phyloP scores from a whole-genome alignment of 768 basidiomycete genomes.

The Amyloporia xantha region DNA sequence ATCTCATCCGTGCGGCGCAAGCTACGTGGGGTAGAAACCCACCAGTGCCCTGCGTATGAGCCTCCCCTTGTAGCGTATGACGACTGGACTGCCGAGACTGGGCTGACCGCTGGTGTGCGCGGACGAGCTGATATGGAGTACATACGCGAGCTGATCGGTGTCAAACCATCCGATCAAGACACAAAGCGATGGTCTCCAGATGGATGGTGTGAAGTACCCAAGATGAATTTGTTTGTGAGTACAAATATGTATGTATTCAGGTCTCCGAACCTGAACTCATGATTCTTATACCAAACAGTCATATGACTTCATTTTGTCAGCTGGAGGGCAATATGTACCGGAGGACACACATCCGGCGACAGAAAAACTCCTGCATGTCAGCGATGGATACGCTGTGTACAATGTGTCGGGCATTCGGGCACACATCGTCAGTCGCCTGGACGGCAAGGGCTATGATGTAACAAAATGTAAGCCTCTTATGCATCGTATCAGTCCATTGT shows the following conservation, averaged over 20 bases:
- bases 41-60: conserved; percentile 70
- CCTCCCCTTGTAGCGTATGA: conserved; percentile 34
- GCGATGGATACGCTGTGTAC: conserved; percentile 68
- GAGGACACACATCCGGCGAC: conserved; percentile 70
- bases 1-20: conserved; percentile 53
- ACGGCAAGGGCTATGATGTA: conserved; percentile 83
- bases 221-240: conserved; percentile 62
- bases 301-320: conserved; percentile 75
- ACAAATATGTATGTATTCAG: not conserved
- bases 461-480: conserved; percentile 53
- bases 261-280: not conserved
- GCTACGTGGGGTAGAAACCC: conserved; percentile 54
- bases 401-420: conserved; percentile 76
- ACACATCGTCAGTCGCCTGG: conserved; percentile 71
- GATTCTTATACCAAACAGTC: conserved; percentile 37
- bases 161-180: conserved; percentile 42
- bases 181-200: conserved; percentile 53
- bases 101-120: conserved; percentile 63
- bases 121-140: conserved; percentile 77
- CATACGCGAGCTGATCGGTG: conserved; percentile 61
- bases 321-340: conserved; percentile 41
- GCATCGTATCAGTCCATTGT: not conserved
- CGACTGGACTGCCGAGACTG: conserved; percentile 28
- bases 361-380: conserved; percentile 53
- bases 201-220: conserved; percentile 74